Base-by-base conservation (phyloP, 805 yeast genomes). In the Kodamaea fukazawae region DNA sequence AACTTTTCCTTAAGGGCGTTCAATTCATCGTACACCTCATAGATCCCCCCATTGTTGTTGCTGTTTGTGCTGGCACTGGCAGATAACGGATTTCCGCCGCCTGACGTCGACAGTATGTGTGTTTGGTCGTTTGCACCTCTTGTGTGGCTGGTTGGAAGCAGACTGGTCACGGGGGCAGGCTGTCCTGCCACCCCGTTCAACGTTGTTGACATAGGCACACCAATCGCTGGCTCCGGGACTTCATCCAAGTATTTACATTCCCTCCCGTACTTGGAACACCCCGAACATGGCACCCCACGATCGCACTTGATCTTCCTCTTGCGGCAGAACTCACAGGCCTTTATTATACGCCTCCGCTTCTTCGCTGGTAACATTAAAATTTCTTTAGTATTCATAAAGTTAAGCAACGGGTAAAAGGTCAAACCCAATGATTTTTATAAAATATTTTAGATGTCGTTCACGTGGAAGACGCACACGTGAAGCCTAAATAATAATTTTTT, bases 271-370 rank as follows among this genome's bases (percentile, higher is more conserved):
- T 48, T 55, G 7, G 49, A 42, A 47, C 82, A 74, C 29, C 63
- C 61, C 6, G 59, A 47, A 45, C 82, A 76, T 3, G 70, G 70
- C 9, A 45, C 43, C 3, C 51, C 54, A 0, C 79, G 77, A 50
- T 76, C 75, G 49, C 82, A 76, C 46, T 73, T 75, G 42, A 73
- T 67, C 48, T 76, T 76, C 30, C 75, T 61, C 39, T 51, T 52
- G 12, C 80, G 56, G 46, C 82, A 76, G 39, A 59, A 61, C 44
- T 70, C 76, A 48, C 82, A 76, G 7, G 79, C 81, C 33, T 65
- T 61, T 4, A 68, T 52, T n/a, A 63, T 62, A 35, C 76, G 47
- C 16, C 51, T 48, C 16, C 63, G 46, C 41, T 58, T 59, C 40
- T 41, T 42, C 10, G 31, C 26, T 15, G 36, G 39, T 16, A 28